Percentiles rank a stretch among this genome's conserved stretches.
Conservation (phyloP, 1,139 yeast species). For the Protomyces arabidopsidicola region DNA sequence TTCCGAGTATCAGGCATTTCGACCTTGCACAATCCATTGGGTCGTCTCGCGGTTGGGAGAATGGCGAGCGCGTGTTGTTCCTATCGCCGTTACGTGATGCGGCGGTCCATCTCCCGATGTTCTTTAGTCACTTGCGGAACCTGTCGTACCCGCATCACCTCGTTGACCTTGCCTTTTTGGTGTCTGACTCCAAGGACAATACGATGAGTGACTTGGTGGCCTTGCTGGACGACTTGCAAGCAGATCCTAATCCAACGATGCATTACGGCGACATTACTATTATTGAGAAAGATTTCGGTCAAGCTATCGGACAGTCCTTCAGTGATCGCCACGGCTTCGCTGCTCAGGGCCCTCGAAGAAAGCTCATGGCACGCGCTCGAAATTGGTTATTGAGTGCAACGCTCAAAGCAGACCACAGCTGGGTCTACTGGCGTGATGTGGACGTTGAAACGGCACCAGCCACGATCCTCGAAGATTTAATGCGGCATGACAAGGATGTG, state of each 20-base stretch:
- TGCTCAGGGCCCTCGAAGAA: slow-evolving; percentile 69
- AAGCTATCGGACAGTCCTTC: slow-evolving; percentile 74
- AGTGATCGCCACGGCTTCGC: slow-evolving; percentile 71
- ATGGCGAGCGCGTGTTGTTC: slow-evolving; percentile 55
- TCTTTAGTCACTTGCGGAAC: slow-evolving; percentile 56
- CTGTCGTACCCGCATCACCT: slow-evolving; percentile 63
- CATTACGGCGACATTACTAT: slow-evolving; percentile 59
- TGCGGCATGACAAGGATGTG: slow-evolving; percentile 62
- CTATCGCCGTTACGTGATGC: slow-evolving; percentile 71
- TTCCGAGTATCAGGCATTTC: slow-evolving; percentile 40
- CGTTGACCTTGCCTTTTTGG: slow-evolving; percentile 60
- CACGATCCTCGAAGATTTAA: slow-evolving; percentile 58
- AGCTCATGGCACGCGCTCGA: slow-evolving; percentile 68
- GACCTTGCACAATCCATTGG: slow-evolving; percentile 53
- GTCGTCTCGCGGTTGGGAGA: slow-evolving; percentile 54
- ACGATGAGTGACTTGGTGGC: slow-evolving; percentile 51
- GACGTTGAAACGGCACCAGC: slow-evolving; percentile 63
- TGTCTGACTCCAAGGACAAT: slow-evolving; percentile 64
- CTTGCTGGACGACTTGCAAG: slow-evolving; percentile 49
- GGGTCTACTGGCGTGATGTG: slow-evolving; percentile 79
- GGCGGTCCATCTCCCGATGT: slow-evolving; percentile 61
- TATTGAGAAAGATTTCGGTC: slow-evolving; percentile 66
- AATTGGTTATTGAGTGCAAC: slow-evolving; percentile 65
- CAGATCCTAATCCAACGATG: slow-evolving; percentile 53
- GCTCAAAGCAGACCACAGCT: slow-evolving; percentile 61